phyloP scores from a whole-genome alignment of 1,284 basidiomycete species.

The Papiliotrema laurentii region DNA sequence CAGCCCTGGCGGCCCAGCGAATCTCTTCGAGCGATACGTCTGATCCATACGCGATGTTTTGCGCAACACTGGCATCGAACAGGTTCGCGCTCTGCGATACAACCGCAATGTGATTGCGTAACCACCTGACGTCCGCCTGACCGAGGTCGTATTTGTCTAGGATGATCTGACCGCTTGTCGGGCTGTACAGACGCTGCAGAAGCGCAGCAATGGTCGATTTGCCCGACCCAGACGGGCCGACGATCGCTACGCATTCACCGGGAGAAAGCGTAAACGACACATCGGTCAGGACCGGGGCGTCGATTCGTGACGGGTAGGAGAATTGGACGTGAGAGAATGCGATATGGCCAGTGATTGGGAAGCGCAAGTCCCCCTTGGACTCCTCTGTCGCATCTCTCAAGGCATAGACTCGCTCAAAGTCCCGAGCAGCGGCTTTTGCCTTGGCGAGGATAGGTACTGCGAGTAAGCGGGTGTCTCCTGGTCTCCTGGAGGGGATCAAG shows the following conservation, averaged over 20 bases:
- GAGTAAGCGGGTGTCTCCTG: conserved; percentile 8
- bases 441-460: conserved; percentile 74
- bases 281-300: conserved; percentile 63
- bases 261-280: conserved; percentile 61
- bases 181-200: conserved; percentile 81
- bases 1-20: conserved; percentile 63
- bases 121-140: conserved; percentile 61
- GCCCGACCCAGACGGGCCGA: conserved; percentile 81
- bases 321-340: conserved; percentile 69
- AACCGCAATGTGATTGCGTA: conserved; percentile 77
- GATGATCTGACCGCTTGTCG: conserved; percentile 59
- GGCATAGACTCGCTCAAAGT: conserved; percentile 65
- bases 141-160: conserved; percentile 52
- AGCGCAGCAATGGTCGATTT: conserved; percentile 82
- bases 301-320: conserved; percentile 74
- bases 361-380: conserved; percentile 61
- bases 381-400: conserved; percentile 61
- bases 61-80: conserved; percentile 76
- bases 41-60: conserved; percentile 80
- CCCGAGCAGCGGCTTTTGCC: conserved; percentile 69
- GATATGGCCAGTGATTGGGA: conserved; percentile 62
- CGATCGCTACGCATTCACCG: conserved; percentile 80
- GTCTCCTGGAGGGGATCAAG: not conserved
- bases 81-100: conserved; percentile 80
- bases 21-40: conserved; percentile 59